Evolutionary conservation across 2,329 filamentous ascomycete genomes (phyloP).

Genomic region (Pestalotiopsis fici): DNA sequence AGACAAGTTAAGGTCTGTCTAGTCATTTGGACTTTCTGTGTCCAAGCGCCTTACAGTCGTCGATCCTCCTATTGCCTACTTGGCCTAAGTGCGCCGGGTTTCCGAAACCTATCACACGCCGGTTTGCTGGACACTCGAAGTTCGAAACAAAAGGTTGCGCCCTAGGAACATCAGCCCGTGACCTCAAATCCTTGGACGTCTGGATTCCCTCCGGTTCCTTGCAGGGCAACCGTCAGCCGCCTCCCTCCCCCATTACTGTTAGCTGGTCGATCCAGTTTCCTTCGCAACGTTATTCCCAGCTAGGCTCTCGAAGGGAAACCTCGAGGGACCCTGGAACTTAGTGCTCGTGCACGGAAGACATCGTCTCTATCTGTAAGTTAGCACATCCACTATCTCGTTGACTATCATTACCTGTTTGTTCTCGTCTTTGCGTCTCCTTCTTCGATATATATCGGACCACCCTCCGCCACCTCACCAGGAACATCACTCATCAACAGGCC

Average conservation of each 20-base stretch:
- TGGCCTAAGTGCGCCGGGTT: conserved; percentile 28
- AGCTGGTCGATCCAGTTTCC: conserved; percentile 22
- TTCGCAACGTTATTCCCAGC: conserved; percentile 21
- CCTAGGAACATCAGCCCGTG: conserved; percentile 13
- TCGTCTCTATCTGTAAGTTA: conserved; percentile 24
- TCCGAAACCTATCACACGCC: conserved; percentile 33
- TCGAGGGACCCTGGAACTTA: conserved; percentile 20
- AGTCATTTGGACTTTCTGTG: conserved; percentile 18
- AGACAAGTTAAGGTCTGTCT: conserved; percentile 12
- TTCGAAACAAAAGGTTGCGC: conserved; percentile 30
- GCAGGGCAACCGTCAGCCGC: conserved; percentile 21
- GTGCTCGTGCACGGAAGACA: conserved; percentile 23
- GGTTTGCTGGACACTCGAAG: conserved; percentile 27
- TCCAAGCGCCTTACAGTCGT: conserved; percentile 18
- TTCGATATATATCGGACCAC: conserved; percentile 14
- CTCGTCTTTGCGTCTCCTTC: conserved; percentile 3
- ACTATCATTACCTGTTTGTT: conserved; percentile 12
- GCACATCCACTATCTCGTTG: conserved; percentile 22
- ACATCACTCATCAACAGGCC: neutral
- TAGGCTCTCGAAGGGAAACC: conserved; percentile 19
- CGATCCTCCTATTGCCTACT: conserved; percentile 18
- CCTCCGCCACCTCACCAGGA: conserved; percentile 5
- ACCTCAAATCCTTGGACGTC: conserved; percentile 26
- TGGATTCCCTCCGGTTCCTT: conserved; percentile 20
- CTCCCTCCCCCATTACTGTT: conserved; percentile 18